Conservation (phyloP, 108 stramenopile species). For the Parietichytrium sp. region DNA sequence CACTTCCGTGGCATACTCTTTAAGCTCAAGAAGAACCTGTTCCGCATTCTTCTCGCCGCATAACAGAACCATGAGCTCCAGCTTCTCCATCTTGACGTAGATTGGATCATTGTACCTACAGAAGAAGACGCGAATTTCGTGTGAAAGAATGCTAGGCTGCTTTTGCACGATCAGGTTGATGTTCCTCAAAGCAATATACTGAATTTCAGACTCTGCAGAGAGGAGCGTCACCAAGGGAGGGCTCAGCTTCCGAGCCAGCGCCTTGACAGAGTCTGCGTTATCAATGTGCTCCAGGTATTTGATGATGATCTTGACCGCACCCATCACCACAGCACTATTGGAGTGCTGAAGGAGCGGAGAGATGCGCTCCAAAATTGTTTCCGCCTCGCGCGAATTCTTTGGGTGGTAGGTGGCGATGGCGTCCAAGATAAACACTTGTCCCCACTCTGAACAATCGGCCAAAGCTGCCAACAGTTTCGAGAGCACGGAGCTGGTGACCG, state of each 20-base stretch:
- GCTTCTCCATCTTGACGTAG: constrained; percentile 99
- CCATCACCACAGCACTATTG: constrained; percentile 98
- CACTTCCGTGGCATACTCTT: constrained; percentile 97
- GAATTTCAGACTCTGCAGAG: constrained; percentile 89
- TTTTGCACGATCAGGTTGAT: constrained; percentile 99
- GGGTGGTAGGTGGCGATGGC: constrained; percentile 92
- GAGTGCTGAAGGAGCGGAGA: constrained; percentile 96
- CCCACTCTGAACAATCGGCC: constrained; percentile 99
- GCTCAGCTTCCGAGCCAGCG: constrained; percentile 85
- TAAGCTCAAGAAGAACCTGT: constrained; percentile 85
- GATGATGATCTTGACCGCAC: constrained; percentile 94
- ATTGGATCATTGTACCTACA: constrained; percentile 99
- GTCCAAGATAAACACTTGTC: constrained; percentile 97
- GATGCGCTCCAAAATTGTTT: constrained; percentile 97
- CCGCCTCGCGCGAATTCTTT: constrained; percentile 84
- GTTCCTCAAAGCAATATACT: constrained; percentile 97
- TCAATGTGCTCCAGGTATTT: constrained; percentile 90
- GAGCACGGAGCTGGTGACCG: constrained; percentile 82
- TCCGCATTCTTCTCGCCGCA: constrained; percentile 93
- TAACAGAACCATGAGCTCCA: constrained; percentile 98
- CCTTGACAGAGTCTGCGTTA: constrained; percentile 72
- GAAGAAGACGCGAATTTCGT: constrained; percentile 99
- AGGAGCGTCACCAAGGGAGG: constrained; percentile 98
- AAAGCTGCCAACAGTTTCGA: constrained; percentile 95
- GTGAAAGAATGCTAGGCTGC: constrained; percentile 85